phyloP scores from a whole-genome alignment of 2,329 filamentous ascomycete genomes.

The Verticillium tricorpus region DNA sequence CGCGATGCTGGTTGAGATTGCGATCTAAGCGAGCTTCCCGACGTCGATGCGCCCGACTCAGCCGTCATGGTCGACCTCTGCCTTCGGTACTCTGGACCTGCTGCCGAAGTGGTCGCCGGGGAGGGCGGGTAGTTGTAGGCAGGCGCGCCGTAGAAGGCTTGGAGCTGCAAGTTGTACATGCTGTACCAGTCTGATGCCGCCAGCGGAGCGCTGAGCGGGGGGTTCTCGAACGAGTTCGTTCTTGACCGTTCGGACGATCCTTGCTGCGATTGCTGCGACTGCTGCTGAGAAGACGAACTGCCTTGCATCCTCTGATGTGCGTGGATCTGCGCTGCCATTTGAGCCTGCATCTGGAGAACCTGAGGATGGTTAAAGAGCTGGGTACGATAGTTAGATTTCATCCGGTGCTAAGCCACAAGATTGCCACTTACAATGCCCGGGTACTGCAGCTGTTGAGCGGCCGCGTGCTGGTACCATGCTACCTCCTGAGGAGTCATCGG shows the following conservation, averaged over 20 bases:
- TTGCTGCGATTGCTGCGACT: slow-evolving; percentile 34
- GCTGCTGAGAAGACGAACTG: slow-evolving; percentile 8
- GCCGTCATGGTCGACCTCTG: slow-evolving; percentile 48
- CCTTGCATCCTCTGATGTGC: slow-evolving; percentile 10
- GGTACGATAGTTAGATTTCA: slow-evolving; percentile 10
- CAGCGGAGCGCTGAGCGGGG: slow-evolving; percentile 52
- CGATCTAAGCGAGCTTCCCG: slow-evolving; percentile 55
- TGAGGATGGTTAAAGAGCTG: slow-evolving; percentile 15
- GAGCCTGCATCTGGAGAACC: slow-evolving; percentile 12
- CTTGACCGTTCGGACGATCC: slow-evolving; percentile 47
- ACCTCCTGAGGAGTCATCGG: slow-evolving; percentile 40
- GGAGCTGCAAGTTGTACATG: slow-evolving; percentile 36
- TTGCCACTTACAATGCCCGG: slow-evolving; percentile 18
- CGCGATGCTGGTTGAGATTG: slow-evolving; percentile 63
- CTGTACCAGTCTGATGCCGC: slow-evolving; percentile 50
- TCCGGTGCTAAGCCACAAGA: slow-evolving; percentile 10
- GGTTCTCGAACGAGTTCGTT: slow-evolving; percentile 59
- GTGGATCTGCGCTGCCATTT: slow-evolving; percentile 13
- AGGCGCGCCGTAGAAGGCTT: slow-evolving; percentile 43
- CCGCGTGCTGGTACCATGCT: slow-evolving; percentile 35
- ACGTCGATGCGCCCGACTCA: slow-evolving; percentile 40
- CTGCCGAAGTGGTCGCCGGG: slow-evolving; percentile 38
- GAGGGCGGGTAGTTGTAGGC: slow-evolving; percentile 54
- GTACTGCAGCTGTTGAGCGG: slow-evolving; percentile 30
- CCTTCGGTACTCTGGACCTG: slow-evolving; percentile 48